Evolutionary conservation across 768 basidiomycete genomes (phyloP).

Genomic region (Tremella mesenterica): DNA sequence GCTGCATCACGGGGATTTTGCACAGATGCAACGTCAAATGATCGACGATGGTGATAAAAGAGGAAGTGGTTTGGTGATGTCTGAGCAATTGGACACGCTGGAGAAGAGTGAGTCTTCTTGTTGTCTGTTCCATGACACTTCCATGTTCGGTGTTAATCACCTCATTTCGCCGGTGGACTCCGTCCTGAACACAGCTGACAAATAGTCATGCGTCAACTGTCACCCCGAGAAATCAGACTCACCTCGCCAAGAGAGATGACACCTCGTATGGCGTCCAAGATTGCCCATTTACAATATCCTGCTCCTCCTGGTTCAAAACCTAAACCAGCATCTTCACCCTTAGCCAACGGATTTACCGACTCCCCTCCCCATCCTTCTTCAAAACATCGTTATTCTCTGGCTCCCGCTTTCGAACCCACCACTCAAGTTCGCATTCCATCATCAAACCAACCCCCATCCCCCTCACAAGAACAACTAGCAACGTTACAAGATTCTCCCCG

Average conservation of each 20-base stretch:
- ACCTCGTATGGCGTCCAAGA: conserved; percentile 31
- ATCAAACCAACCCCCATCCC: too few species aligned
- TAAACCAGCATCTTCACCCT: conserved; percentile 10
- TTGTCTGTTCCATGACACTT: not conserved
- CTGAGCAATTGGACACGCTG: conserved; percentile 38
- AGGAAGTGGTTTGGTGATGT: conserved; percentile 41
- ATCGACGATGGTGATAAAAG: conserved; percentile 31
- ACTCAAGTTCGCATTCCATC: conserved; percentile 3
- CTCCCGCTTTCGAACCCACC: not conserved
- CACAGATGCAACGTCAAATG: conserved; percentile 10
- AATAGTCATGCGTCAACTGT: conserved; percentile 39
- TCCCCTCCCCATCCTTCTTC: not conserved
- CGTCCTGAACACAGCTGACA: not conserved
- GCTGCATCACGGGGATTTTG: conserved; percentile 2
- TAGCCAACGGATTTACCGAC: not conserved
- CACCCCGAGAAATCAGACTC: conserved; percentile 40
- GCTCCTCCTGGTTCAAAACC: not conserved
- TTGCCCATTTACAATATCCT: conserved; percentile 4
- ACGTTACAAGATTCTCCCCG: conserved; percentile 1
- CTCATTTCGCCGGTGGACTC: not conserved
- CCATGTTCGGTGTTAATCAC: not conserved
- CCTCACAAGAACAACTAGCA: not conserved
- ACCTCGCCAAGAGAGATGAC: conserved; percentile 33
- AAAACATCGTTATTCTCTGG: not conserved
- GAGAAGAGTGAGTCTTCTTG: conserved; percentile 38